phyloP scores from a whole-genome alignment of 345 rosid genomes.

The Chamaenerion angustifolium region DNA sequence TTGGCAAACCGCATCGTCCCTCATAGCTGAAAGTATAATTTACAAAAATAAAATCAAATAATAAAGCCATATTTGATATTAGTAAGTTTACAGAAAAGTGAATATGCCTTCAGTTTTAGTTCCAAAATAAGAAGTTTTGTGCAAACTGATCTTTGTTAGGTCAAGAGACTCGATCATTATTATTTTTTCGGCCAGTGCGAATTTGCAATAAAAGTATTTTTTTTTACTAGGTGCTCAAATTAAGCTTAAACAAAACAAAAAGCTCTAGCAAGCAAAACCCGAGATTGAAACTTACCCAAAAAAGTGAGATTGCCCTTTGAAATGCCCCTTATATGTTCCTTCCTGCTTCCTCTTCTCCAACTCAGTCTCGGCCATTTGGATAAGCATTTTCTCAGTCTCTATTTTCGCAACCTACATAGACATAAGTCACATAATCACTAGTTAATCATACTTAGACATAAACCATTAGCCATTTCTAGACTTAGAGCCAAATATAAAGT shows the following conservation, averaged over 20 bases:
- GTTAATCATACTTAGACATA: neutral
- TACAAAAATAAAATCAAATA: neutral
- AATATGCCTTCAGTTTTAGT: no score
- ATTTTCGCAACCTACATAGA: slow-evolving; percentile 78
- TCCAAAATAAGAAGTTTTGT: no score
- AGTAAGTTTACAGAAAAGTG: neutral
- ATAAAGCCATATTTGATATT: no score
- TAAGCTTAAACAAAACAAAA: no score
- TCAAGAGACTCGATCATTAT: no score
- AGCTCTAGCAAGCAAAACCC: no score
- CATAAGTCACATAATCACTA: neutral
- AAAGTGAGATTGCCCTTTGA: slow-evolving; percentile 89
- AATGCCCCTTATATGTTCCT: slow-evolving; percentile 44
- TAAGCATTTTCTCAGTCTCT: slow-evolving; percentile 96
- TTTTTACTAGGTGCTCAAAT: no score
- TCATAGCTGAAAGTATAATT: slow-evolving; percentile 51
- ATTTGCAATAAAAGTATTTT: no score
- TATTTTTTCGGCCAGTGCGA: no score
- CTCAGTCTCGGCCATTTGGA: slow-evolving; percentile 95
- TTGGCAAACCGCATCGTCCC: slow-evolving; percentile 95
- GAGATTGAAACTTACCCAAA: slow-evolving; percentile 45
- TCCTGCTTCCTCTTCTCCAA: slow-evolving; percentile 71
- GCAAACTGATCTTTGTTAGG: no score
- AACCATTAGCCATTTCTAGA: no score
- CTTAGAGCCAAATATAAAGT: no score